These are phyloP conservation scores for Candida namnaoensis DNA, from an alignment of 805 yeast genomes.

Conservation along the genomic window DNA sequence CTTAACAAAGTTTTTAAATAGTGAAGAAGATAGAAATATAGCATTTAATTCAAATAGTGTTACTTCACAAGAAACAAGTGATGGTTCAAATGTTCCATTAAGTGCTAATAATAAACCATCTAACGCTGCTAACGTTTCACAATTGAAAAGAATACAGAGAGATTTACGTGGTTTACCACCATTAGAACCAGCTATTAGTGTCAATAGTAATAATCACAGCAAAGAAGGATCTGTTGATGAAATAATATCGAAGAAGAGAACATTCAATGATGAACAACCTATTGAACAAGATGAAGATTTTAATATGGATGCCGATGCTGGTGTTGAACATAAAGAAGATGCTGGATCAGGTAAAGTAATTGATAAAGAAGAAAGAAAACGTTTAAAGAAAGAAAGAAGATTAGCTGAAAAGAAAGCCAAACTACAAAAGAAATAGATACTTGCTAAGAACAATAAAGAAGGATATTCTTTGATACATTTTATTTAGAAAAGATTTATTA, in stretches of 20 bases:
- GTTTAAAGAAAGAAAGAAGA: slow-evolving; percentile 1
- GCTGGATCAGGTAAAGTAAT: slow-evolving; percentile 1
- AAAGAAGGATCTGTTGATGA: slow-evolving; percentile 22
- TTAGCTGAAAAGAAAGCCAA: slow-evolving; percentile 1
- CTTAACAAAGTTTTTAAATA: slow-evolving; percentile 32
- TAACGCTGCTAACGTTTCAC: slow-evolving; percentile 33
- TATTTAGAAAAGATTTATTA: too few relatives aligned
- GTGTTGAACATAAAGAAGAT: slow-evolving; percentile 11
- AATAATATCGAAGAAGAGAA: slow-evolving; percentile 14
- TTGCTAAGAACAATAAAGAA: too few relatives aligned
- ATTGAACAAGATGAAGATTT: slow-evolving; percentile 6
- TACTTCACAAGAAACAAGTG: too few relatives aligned
- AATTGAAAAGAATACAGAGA: slow-evolving; percentile 66
- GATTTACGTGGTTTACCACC: slow-evolving; percentile 81
- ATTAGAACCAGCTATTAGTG: slow-evolving; percentile 8
- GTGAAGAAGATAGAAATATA: slow-evolving; percentile 10
- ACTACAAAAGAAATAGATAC: too few relatives aligned
- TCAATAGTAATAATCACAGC: slow-evolving; percentile 16
- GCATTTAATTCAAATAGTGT: neutral
- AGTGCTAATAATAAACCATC: slow-evolving; percentile 7
- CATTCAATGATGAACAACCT: slow-evolving; percentile 17
- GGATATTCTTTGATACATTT: too few relatives aligned
- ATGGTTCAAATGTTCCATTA: too few relatives aligned
- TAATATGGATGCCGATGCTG: slow-evolving; percentile 11
- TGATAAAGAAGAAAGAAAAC: slow-evolving; percentile 2